phyloP scores from a whole-genome alignment of 306 rosid genomes.

The Mimosa bimucronata region DNA sequence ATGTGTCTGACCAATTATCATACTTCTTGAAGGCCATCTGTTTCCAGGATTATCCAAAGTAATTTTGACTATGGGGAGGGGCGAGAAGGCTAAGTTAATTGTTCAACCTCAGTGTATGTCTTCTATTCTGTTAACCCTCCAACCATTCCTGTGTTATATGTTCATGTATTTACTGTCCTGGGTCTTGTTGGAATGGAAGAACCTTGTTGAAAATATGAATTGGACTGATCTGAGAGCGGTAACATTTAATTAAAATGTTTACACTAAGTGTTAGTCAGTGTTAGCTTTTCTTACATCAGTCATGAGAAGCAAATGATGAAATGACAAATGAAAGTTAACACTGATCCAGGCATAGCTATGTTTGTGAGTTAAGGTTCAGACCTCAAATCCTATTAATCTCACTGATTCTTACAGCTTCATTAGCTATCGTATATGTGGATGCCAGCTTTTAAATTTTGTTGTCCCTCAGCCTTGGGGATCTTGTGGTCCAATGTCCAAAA shows the following conservation, averaged over 20 bases:
- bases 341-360: slow-evolving; percentile 22
- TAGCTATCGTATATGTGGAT: slow-evolving; percentile 17
- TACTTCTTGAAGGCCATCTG: slow-evolving; percentile 54
- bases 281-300: slow-evolving; percentile 6
- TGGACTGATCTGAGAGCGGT: slow-evolving; percentile 8
- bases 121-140: slow-evolving; percentile 35
- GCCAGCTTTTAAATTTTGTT: slow-evolving; percentile 10
- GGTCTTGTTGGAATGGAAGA: slow-evolving; percentile 14
- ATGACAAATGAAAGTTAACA: slow-evolving; percentile 5
- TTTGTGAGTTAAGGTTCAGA: slow-evolving; percentile 14
- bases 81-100: slow-evolving; percentile 71
- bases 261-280: slow-evolving; percentile 12
- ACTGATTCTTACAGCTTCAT: neutral
- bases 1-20: slow-evolving; percentile 21
- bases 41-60: slow-evolving; percentile 56
- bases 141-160: slow-evolving; percentile 14
- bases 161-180: neutral
- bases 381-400: neutral
- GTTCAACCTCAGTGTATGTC: slow-evolving; percentile 72
- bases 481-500: slow-evolving; percentile 23
- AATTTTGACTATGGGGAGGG: slow-evolving; percentile 63
- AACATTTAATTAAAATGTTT: slow-evolving; percentile 15
- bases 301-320: slow-evolving; percentile 9
- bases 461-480: slow-evolving; percentile 29
- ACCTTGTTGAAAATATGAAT: slow-evolving; percentile 14